These are phyloP conservation scores for Citrus hindsii DNA, from an alignment of 345 rosid species.

Conservation along the genomic window DNA sequence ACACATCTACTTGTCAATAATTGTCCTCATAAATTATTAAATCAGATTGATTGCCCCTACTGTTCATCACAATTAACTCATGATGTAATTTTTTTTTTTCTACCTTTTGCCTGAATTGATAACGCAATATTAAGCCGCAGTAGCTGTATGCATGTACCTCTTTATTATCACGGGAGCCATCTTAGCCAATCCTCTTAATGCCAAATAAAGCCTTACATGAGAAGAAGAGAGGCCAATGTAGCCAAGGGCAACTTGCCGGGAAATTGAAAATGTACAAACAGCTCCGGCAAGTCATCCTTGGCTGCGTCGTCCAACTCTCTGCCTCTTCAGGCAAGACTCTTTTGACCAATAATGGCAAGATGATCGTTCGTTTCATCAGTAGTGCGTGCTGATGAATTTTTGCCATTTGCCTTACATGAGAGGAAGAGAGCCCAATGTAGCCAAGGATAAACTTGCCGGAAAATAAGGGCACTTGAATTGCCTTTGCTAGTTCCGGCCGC, in stretches of 20 bases:
- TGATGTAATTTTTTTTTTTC: neutral
- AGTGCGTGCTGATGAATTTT: neutral
- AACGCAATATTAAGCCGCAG: neutral
- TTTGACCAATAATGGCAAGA: neutral
- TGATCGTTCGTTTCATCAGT: neutral
- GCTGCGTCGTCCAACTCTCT: constrained; percentile 20
- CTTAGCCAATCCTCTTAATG: neutral
- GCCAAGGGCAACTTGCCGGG: constrained; percentile 32
- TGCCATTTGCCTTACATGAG: constrained; percentile 19
- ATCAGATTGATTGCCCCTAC: no score
- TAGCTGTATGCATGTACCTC: neutral
- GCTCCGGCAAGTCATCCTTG: constrained; percentile 34
- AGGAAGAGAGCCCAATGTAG: constrained; percentile 21
- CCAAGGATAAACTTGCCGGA: constrained; percentile 26
- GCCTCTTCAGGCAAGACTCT: constrained; percentile 11
- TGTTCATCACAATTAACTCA: neutral
- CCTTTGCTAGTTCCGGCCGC: neutral
- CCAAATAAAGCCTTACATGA: constrained; percentile 20
- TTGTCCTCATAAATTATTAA: neutral
- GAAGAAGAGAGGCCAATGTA: constrained; percentile 24
- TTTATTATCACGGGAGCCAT: neutral
- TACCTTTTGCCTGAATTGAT: no score
- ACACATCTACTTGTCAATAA: neutral
- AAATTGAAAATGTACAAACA: neutral
- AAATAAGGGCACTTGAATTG: neutral